phyloP scores from a whole-genome alignment of 1,284 basidiomycete genomes.

The Boletus semigastroideus region DNA sequence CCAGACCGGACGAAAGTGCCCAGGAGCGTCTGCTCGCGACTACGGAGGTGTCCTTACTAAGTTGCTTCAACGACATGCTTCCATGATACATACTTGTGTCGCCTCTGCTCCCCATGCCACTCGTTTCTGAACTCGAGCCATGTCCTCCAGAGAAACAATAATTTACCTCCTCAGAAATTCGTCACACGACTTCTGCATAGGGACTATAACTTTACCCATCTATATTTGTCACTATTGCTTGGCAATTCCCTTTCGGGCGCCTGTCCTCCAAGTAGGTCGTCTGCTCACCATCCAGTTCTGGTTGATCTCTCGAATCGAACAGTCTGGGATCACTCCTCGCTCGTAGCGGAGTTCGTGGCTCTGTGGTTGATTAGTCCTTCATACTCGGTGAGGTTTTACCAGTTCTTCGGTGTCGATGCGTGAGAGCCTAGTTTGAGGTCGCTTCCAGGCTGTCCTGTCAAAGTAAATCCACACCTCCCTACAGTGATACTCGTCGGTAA shows the following conservation, averaged over 20 bases:
- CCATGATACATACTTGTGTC: too few species aligned
- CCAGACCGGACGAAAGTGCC: too few species aligned
- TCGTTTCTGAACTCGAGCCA: background rate
- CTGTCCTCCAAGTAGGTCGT: background rate
- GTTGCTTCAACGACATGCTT: too few species aligned
- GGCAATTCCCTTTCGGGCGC: background rate
- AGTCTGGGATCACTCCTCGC: background rate
- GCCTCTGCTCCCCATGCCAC: background rate
- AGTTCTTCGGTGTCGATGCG: background rate
- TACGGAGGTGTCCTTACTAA: too few species aligned
- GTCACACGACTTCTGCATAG: slow-evolving; percentile 1
- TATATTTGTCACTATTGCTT: background rate
- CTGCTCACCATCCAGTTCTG: background rate
- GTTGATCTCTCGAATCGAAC: background rate
- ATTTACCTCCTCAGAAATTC: background rate
- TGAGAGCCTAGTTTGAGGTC: background rate
- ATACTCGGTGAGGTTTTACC: slow-evolving; percentile 1
- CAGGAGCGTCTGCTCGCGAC: too few species aligned
- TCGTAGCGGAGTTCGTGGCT: background rate
- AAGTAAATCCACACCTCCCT: background rate
- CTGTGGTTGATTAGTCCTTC: background rate
- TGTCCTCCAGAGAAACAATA: background rate
- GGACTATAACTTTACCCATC: background rate
- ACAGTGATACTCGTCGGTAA: too few species aligned
- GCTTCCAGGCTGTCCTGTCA: slow-evolving; percentile 6